phyloP scores from a whole-genome alignment of 306 rosid species.

The Casuarina equisetifolia region DNA sequence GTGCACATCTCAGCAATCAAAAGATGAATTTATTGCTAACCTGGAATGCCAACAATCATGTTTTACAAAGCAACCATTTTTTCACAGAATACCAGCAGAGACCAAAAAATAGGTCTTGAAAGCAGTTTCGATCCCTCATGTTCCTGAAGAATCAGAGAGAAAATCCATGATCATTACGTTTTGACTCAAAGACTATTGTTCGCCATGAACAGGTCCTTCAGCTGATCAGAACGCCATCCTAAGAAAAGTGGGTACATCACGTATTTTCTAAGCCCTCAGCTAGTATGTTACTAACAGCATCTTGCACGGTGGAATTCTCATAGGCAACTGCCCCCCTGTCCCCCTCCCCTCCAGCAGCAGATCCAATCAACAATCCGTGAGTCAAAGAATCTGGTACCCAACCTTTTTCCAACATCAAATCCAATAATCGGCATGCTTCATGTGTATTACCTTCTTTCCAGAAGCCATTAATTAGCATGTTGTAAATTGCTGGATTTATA shows the following conservation, averaged over 20 bases:
- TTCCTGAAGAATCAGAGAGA: not conserved
- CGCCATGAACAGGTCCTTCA: not conserved
- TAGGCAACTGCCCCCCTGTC: constrained; percentile 8
- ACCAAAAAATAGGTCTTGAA: not conserved
- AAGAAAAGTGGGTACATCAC: constrained; percentile 29
- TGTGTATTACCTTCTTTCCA: constrained; percentile 72
- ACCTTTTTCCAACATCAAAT: constrained; percentile 80
- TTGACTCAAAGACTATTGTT: not conserved
- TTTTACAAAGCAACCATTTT: not conserved
- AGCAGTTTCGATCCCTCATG: constrained; percentile 4
- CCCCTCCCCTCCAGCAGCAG: constrained; percentile 41
- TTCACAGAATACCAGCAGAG: not conserved
- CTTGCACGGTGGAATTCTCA: constrained; percentile 40
- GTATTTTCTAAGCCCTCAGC: constrained; percentile 60
- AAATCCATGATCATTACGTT: not conserved
- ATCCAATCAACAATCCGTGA: constrained; percentile 77
- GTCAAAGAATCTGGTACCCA: constrained; percentile 81
- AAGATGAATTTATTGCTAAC: not conserved
- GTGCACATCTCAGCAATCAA: not conserved
- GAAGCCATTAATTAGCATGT: constrained; percentile 62
- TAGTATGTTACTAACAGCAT: constrained; percentile 74
- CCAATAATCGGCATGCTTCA: constrained; percentile 58
- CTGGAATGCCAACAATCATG: not conserved
- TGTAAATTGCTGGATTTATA: constrained; percentile 48
- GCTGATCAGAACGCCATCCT: not conserved